Base-by-base conservation (phyloP, 2,329 filamentous ascomycete genomes). In the Ceratocystis alfenasii region DNA sequence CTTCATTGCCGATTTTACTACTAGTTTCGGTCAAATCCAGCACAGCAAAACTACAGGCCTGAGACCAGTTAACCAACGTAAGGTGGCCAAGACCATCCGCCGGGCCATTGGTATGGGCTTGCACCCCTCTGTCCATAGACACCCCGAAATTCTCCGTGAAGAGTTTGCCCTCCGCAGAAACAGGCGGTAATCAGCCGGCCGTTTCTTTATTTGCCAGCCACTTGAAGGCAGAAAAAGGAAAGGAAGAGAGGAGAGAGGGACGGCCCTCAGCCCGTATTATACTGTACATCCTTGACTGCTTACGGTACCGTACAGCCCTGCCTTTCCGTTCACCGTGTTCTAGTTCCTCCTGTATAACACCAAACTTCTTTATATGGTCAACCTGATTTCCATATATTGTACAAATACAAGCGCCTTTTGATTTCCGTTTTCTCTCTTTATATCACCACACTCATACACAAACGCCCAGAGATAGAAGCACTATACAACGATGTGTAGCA, bases 41-140 rank as follows among this genome's bases (percentile, higher is more conserved):
- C 85, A 88, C 74, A 80, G 83, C n/a, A 81, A 75, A 5, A 79
- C 86, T 28, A 97, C 92, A 0, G 90, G 90, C 15, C 79, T 99
- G 68, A 83, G 90, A 66, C 88, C 89, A 2, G 87, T 89, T 70
- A 97, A 97, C 79, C 94, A 99, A 79, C 83, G 94, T 70, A 91
- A 88, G 77, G 85, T 99, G 73, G 89, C 93, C 69, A 96, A 95
- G 80, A 93, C 95, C 64, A 88, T 99, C 71, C 81, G 94, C 70
- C 83, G 94, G 71, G 87, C 89, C 22, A 87, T 97, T 71, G 94
- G 92, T 1, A 82, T 96, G 73, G 94, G 94, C 17, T 79, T 97
- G 68, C 91, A 97, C 82, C 94, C 94, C 28, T 95, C 87, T 74
- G 87, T 95, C 65, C 89, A 99, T 78, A 80, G 81, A 70, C 94